Base-by-base conservation (phyloP, 2,329 filamentous ascomycete genomes). In the Botrytis paeoniae region DNA sequence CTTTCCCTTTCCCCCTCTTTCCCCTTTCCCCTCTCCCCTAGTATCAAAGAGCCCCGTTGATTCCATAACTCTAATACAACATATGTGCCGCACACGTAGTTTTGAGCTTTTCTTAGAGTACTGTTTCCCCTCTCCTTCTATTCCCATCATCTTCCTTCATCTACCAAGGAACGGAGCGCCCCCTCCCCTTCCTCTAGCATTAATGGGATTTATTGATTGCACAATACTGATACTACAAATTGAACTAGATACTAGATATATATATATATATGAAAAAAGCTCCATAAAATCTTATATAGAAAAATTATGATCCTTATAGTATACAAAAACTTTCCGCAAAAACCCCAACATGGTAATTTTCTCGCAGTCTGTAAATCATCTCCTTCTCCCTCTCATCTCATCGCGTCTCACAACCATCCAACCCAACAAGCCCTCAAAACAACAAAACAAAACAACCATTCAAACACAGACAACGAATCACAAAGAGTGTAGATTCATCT, bases 181-280 rank as follows among this genome's bases (percentile, higher is more conserved):
- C 45, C 4, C 20, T 9, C 43, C 4, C 45, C 45, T 20, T 25
- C 1, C 48, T 25, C 48, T n/a, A 54, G 48, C 2, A 54, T 7
- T 0, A 54, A n/a, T 1, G 1, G 12, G 12, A 7, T 2, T n/a
- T 54, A 16, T 7, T 3, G 0, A n/a, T 54, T 16, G 22, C 48
- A 54, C 25, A n/a, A 16, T 12, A 54, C 25, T 14, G 14, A 54
- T 16, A n/a, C 48, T 0, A 16, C 12, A 54, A 16, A 54, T 6
- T 0, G 12, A 54, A 54, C 48, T n/a, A n/a, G 48, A 54, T 54
- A n/a, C 5, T n/a, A n/a, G 48, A 14, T 16, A 54, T 3, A 51
- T 6, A 16, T 6, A n/a, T 1, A 7, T 1, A 35, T 4, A n/a
- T n/a, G n/a, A 35, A 25, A n/a, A n/a, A 16, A 54, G 16, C 48